phyloP scores from a whole-genome alignment of 768 basidiomycete species.

The Dictyophora rubrovolvata region DNA sequence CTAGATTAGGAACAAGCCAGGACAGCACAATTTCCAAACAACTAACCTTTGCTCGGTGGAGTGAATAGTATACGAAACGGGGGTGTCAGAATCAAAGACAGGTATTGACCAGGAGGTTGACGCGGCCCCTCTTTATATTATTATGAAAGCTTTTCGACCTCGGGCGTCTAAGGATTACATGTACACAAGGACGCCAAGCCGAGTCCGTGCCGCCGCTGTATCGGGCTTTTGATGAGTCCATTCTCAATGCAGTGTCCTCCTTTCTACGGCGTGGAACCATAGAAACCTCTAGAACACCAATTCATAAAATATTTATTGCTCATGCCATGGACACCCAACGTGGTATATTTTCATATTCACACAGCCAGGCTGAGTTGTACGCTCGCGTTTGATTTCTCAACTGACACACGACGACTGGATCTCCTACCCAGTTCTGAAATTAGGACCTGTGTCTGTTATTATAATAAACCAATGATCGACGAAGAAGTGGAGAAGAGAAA shows the following conservation, averaged over 20 bases:
- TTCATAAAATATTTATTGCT: neutral
- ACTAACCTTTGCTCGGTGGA: neutral
- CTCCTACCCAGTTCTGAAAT: neutral
- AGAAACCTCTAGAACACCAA: too few relatives aligned
- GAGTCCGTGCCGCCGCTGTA: neutral
- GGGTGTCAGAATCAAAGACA: neutral
- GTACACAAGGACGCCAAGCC: neutral
- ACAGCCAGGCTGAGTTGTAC: neutral
- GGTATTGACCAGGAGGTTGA: neutral
- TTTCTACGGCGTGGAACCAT: neutral
- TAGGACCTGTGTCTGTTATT: neutral
- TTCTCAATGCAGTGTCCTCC: neutral
- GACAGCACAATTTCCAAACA: neutral
- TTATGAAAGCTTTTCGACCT: neutral
- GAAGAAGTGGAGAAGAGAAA: slow-evolving; percentile 1
- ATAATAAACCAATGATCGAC: neutral
- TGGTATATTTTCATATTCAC: neutral
- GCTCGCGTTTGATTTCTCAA: neutral
- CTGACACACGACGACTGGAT: neutral
- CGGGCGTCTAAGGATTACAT: neutral
- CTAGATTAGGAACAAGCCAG: too few relatives aligned
- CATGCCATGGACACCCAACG: too few relatives aligned
- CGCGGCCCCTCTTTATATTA: neutral
- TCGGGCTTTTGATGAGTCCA: neutral
- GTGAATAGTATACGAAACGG: neutral